Percentiles rank a stretch among this genome's conserved stretches.
These are phyloP conservation scores for Capsicum chinense DNA, from an alignment of 257 asterid genomes.

Conservation along the genomic window DNA sequence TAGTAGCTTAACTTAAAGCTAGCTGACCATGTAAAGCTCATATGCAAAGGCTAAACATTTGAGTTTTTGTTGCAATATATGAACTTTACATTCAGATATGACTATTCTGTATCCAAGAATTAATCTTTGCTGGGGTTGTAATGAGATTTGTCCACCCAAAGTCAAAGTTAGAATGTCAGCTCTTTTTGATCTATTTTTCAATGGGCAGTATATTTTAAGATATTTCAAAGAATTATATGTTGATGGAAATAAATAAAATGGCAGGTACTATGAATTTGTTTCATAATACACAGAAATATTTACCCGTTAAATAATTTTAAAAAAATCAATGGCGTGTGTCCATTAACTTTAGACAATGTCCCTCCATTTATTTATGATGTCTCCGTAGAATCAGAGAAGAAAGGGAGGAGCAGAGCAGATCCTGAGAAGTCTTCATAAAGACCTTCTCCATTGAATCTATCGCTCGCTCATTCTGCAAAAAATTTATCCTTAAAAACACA, in stretches of 20 bases:
- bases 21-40: slow-evolving; percentile 18
- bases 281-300: background rate
- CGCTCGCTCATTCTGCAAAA: slow-evolving; percentile 15
- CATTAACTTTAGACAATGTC: background rate
- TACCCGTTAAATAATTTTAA: background rate
- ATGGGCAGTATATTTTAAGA: background rate
- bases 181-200: background rate
- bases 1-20: slow-evolving; percentile 14
- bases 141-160: background rate
- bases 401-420: slow-evolving; percentile 9
- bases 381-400: slow-evolving; percentile 20
- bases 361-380: slow-evolving; percentile 27
- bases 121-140: background rate
- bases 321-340: background rate
- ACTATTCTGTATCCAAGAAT: background rate
- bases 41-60: background rate
- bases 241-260: background rate
- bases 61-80: slow-evolving; percentile 14
- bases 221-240: background rate
- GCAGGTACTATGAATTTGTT: background rate
- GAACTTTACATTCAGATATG: background rate
- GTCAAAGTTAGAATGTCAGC: background rate
- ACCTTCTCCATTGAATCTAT: background rate
- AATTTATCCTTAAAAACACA: too few species aligned
- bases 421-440: slow-evolving; percentile 23